A percentile compares a stretch with the other conserved stretches of the same genome.
phyloP scores from a whole-genome alignment of 805 yeast species.

The Hyphopichia homilentoma region DNA sequence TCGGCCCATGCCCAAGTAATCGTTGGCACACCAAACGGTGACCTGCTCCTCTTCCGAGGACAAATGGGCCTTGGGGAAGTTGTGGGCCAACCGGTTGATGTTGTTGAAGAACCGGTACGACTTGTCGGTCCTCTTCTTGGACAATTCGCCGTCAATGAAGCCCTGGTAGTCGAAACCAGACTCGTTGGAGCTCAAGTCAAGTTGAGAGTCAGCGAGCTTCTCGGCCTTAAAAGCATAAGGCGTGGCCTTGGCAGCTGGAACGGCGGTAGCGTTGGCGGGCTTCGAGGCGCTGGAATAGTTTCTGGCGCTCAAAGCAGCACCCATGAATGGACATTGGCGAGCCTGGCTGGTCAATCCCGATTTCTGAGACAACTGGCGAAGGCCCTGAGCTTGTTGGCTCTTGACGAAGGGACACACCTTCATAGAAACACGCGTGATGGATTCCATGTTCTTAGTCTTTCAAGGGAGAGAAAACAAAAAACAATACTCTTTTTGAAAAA shows the following conservation, averaged over 20 bases:
- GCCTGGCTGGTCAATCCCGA: conserved; percentile 56
- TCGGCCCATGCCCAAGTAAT: conserved; percentile 92
- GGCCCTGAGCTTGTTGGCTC: conserved; percentile 52
- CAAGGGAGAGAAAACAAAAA: no score
- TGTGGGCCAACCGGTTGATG: conserved; percentile 91
- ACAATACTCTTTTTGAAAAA: no score
- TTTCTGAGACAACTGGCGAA: conserved; percentile 51
- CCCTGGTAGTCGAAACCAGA: conserved; percentile 67
- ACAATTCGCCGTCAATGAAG: conserved; percentile 61
- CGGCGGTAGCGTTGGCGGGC: conserved; percentile 43
- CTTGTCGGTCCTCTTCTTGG: conserved; percentile 77
- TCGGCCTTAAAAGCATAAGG: conserved; percentile 26
- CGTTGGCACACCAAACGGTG: conserved; percentile 99
- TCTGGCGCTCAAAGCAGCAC: conserved; percentile 61
- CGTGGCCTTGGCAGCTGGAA: conserved; percentile 29
- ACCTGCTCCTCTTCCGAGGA: conserved; percentile 73
- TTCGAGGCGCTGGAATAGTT: conserved; percentile 45
- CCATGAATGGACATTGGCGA: conserved; percentile 85
- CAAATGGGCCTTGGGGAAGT: conserved; percentile 92
- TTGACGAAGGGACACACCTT: conserved; percentile 82
- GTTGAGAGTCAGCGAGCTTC: conserved; percentile 19
- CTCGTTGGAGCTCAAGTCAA: conserved; percentile 44
- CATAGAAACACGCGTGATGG: conserved; percentile 71
- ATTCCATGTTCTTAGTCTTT: conserved; percentile 81
- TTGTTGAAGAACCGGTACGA: conserved; percentile 96